phyloP scores from a whole-genome alignment of 768 basidiomycete genomes.

The Lanmaoa rubissima region DNA sequence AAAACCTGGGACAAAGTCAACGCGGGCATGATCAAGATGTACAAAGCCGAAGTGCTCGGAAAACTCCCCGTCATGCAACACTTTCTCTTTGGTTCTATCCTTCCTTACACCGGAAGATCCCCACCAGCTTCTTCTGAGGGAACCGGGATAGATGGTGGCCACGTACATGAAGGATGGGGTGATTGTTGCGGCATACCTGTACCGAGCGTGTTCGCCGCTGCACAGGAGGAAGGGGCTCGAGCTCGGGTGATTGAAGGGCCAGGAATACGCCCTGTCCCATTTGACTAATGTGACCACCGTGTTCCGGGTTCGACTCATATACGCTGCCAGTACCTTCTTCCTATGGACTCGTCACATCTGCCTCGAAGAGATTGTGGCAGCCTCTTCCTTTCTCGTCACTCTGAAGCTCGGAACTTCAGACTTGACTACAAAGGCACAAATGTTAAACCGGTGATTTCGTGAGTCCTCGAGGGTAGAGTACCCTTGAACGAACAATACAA shows the following conservation, averaged over 20 bases:
- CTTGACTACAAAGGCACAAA: no score
- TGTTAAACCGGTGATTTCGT: no score
- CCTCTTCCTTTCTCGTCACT: no score
- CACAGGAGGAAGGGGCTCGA: slow-evolving; percentile 40
- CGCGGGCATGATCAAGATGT: slow-evolving; percentile 97
- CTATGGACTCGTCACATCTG: no score
- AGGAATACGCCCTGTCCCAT: slow-evolving; percentile 75
- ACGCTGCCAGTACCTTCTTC: no score
- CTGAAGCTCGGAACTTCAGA: no score
- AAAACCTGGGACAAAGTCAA: slow-evolving; percentile 98
- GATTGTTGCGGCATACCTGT: slow-evolving; percentile 92
- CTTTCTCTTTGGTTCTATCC: slow-evolving; percentile 87
- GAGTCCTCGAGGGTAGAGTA: neutral
- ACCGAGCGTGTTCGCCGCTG: slow-evolving; percentile 80
- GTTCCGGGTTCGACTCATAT: no score
- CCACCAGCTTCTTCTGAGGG: slow-evolving; percentile 32
- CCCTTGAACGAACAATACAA: neutral
- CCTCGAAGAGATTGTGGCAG: no score
- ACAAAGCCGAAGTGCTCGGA: slow-evolving; percentile 88
- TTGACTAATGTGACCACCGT: slow-evolving; percentile 47
- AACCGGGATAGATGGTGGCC: slow-evolving; percentile 17
- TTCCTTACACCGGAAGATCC: slow-evolving; percentile 62
- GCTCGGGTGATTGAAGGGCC: slow-evolving; percentile 50
- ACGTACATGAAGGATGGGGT: slow-evolving; percentile 65
- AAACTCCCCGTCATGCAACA: slow-evolving; percentile 97